These are phyloP conservation scores for Ceratocystis variospora DNA, from an alignment of 2,329 filamentous ascomycete species.

Conservation along the genomic window DNA sequence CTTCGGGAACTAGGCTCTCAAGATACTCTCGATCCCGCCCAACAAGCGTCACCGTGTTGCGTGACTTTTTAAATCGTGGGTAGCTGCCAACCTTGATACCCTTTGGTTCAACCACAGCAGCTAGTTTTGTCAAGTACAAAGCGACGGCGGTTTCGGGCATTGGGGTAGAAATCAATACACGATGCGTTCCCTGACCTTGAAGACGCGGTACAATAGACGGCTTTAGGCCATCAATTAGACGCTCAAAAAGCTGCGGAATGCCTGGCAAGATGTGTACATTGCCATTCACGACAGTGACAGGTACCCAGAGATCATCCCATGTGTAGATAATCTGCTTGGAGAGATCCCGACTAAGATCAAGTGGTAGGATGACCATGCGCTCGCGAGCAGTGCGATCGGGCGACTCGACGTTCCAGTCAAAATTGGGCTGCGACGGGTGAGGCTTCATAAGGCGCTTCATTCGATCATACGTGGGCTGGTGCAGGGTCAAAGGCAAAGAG, in stretches of 20 bases:
- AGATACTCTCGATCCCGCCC: slow-evolving; percentile 61
- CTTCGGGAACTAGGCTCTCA: slow-evolving; percentile 53
- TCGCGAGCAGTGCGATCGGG: slow-evolving; percentile 66
- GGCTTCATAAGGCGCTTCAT: slow-evolving; percentile 74
- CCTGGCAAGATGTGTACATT: slow-evolving; percentile 91
- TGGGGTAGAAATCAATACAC: slow-evolving; percentile 77
- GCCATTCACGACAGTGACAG: slow-evolving; percentile 73
- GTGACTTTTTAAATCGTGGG: slow-evolving; percentile 75
- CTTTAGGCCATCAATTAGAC: slow-evolving; percentile 63
- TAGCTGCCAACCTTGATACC: slow-evolving; percentile 94
- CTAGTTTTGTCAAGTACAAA: slow-evolving; percentile 66
- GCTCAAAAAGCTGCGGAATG: slow-evolving; percentile 69
- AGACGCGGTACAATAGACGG: slow-evolving; percentile 56
- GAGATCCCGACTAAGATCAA: slow-evolving; percentile 50
- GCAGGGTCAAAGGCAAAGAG: slow-evolving; percentile 57
- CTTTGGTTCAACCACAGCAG: slow-evolving; percentile 54
- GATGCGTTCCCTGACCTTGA: slow-evolving; percentile 56
- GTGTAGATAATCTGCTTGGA: slow-evolving; percentile 67
- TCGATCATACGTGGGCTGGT: slow-evolving; percentile 60
- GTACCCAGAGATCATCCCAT: slow-evolving; percentile 76
- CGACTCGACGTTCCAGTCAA: slow-evolving; percentile 75
- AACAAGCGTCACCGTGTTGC: slow-evolving; percentile 84
- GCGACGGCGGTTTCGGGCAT: slow-evolving; percentile 76
- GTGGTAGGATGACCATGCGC: slow-evolving; percentile 80
- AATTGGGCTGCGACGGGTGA: slow-evolving; percentile 56